A percentile compares a stretch with the other conserved stretches of the same genome.
Conservation (phyloP, 176 grass and related monocot genomes). For the Thalia dealbata region DNA sequence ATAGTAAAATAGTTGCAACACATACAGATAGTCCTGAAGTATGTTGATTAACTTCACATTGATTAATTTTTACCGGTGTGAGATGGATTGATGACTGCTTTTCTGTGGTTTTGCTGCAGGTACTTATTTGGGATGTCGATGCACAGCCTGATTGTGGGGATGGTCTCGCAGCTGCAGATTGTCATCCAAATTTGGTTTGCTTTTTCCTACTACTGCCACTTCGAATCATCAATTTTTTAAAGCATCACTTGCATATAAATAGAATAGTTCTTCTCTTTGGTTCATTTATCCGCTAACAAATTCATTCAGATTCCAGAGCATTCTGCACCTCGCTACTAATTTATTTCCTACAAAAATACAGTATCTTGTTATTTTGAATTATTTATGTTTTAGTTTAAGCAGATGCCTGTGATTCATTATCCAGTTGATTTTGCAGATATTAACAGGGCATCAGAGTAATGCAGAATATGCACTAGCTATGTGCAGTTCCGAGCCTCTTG, state of each 20-base stretch:
- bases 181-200: slow-evolving; percentile 64
- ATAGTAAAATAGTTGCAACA: slow-evolving; percentile 82
- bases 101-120: slow-evolving; percentile 30
- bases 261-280: not conserved
- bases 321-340: not conserved
- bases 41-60: slow-evolving; percentile 15
- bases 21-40: slow-evolving; percentile 83
- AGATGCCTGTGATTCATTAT: slow-evolving; percentile 7
- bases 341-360: not conserved
- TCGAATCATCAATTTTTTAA: not conserved
- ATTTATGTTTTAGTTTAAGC: not conserved
- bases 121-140: slow-evolving; percentile 94
- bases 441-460: slow-evolving; percentile 83
- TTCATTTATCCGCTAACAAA: not conserved
- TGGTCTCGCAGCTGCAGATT: slow-evolving; percentile 44
- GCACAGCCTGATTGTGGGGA: slow-evolving; percentile 70
- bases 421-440: slow-evolving; percentile 50
- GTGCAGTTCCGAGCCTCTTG: slow-evolving; percentile 78
- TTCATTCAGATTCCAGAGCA: not conserved
- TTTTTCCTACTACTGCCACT: not conserved
- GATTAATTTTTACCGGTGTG: slow-evolving; percentile 3
- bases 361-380: not conserved
- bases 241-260: not conserved
- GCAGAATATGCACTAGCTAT: slow-evolving; percentile 89
- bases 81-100: not conserved